These are phyloP conservation scores for Rosa multiflora DNA, from an alignment of 306 rosid species.

Conservation along the genomic window DNA sequence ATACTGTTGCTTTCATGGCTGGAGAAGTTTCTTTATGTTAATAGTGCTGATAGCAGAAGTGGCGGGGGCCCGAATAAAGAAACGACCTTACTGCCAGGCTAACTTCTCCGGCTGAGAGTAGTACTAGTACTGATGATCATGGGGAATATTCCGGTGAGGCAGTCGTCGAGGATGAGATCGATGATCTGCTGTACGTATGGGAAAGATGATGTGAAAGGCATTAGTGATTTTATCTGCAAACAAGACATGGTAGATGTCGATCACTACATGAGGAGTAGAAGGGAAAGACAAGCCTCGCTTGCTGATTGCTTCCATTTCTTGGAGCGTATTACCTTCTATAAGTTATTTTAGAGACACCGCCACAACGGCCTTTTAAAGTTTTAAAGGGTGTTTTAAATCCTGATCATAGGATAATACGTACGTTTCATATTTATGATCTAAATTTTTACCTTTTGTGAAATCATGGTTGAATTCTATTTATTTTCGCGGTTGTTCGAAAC, in stretches of 20 bases:
- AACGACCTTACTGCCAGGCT: neutral
- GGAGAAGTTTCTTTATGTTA: neutral
- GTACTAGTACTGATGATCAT: neutral
- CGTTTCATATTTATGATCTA: no score
- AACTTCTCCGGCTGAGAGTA: neutral
- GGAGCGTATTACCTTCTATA: no score
- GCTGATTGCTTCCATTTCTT: no score
- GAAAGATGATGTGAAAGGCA: conserved; percentile 28
- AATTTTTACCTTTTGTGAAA: neutral
- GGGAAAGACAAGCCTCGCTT: no score
- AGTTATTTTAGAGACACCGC: no score
- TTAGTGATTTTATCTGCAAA: conserved; percentile 15
- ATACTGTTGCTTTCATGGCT: neutral
- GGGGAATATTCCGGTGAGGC: neutral
- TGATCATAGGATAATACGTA: neutral
- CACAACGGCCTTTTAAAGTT: no score
- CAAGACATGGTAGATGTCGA: neutral
- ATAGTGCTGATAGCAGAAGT: neutral
- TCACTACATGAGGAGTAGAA: neutral
- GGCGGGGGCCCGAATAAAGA: neutral
- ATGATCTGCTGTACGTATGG: conserved; percentile 33
- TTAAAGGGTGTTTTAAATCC: neutral
- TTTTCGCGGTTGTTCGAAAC: neutral
- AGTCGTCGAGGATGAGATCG: neutral
- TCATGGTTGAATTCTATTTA: neutral